Percentiles rank a stretch among this genome's conserved stretches.
These are phyloP conservation scores for Adiantum capillusveneris DNA, from an alignment of 75 land plant genomes.

Conservation along the genomic window DNA sequence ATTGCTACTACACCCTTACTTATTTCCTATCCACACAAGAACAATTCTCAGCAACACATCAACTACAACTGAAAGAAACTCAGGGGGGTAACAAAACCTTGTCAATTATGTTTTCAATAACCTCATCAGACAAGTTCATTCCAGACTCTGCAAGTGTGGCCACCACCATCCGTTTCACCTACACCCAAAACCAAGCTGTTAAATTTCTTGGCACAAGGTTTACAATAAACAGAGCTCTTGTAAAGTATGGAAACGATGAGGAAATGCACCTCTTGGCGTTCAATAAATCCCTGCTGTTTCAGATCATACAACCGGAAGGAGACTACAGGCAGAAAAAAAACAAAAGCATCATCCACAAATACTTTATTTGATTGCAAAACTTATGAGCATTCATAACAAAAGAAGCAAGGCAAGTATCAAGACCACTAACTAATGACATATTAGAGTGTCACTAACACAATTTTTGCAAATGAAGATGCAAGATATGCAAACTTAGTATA, in stretches of 20 bases:
- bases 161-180: conserved; percentile 73
- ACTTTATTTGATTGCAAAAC: no score
- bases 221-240: background rate
- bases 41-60: no score
- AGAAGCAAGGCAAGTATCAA: no score
- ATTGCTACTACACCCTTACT: no score
- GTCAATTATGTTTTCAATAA: conserved; percentile 57
- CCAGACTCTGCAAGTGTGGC: conserved; percentile 68
- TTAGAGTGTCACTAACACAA: no score
- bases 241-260: background rate
- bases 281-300: conserved; percentile 90
- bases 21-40: no score
- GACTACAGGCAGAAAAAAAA: conserved; percentile 46
- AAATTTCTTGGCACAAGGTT: background rate
- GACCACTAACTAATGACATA: no score
- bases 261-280: conserved; percentile 71
- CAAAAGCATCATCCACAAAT: background rate
- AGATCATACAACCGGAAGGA: conserved; percentile 88
- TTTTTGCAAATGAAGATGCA: no score
- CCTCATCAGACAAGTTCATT: conserved; percentile 59
- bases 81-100: conserved; percentile 28
- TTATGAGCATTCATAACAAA: no score
- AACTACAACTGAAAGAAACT: no score
- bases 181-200: background rate
- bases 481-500: no score